Evolutionary conservation across 2,329 filamentous ascomycete genomes (phyloP).

Genomic region (Scorias spongiosa): DNA sequence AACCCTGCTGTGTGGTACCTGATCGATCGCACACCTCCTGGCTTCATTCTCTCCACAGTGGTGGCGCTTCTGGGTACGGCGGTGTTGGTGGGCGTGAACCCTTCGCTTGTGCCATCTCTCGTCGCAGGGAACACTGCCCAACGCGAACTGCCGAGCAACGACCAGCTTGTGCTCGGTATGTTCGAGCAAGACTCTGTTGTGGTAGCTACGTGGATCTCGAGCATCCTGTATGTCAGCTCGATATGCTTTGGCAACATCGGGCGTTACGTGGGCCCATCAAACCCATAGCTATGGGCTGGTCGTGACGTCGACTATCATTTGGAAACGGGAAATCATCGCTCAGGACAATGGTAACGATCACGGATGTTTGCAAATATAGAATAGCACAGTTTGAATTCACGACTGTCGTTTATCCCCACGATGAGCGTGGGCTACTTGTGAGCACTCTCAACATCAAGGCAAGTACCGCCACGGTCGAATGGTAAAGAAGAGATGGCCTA

Average conservation of each 20-base stretch:
- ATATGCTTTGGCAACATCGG: conserved; percentile 96
- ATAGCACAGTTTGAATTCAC: too few relatives aligned
- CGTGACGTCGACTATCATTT: too few relatives aligned
- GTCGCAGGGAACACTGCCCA: conserved; percentile 11
- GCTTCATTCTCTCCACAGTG: conserved; percentile 61
- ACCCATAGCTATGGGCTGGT: neutral
- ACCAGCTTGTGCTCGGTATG: conserved; percentile 27
- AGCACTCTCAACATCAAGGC: too few relatives aligned
- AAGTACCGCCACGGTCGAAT: too few relatives aligned
- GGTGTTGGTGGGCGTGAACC: conserved; percentile 58
- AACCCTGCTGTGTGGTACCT: conserved; percentile 95
- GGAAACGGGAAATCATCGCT: too few relatives aligned
- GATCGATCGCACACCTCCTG: conserved; percentile 76
- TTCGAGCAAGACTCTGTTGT: conserved; percentile 51
- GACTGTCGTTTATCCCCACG: too few relatives aligned
- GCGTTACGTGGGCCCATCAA: conserved; percentile 47
- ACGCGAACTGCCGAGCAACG: conserved; percentile 10
- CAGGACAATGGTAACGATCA: too few relatives aligned
- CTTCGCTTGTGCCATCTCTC: conserved; percentile 48
- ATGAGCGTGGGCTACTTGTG: too few relatives aligned
- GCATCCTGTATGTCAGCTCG: conserved; percentile 85
- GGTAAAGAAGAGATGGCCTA: too few relatives aligned
- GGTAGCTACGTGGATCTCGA: conserved; percentile 75
- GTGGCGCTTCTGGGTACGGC: conserved; percentile 63
- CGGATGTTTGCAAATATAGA: too few relatives aligned